Percentiles rank a stretch among this genome's conserved stretches.
phyloP scores from a whole-genome alignment of 805 yeast species.

The Hanseniaspora hatyaiensis region DNA sequence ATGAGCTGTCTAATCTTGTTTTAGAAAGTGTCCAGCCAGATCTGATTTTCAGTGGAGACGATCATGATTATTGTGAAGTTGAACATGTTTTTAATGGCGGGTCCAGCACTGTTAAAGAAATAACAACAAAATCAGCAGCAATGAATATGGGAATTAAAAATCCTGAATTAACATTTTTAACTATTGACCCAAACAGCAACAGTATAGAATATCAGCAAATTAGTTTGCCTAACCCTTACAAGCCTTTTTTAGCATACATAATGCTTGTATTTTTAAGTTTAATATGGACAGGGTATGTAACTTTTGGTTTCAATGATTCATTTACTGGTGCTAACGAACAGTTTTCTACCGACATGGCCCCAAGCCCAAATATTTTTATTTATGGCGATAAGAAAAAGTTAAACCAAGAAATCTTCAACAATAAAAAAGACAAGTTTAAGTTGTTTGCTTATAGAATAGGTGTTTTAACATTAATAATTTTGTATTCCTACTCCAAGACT shows the following conservation, averaged over 20 bases:
- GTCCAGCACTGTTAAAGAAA: constrained; percentile 40
- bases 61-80: constrained; percentile 87
- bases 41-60: constrained; percentile 80
- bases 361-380: background rate
- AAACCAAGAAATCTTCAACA: background rate
- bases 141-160: constrained; percentile 82
- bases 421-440: background rate
- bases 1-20: constrained; percentile 46
- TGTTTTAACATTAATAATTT: background rate
- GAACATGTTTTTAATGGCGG: constrained; percentile 36
- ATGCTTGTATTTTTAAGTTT: background rate
- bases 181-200: constrained; percentile 32
- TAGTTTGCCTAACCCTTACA: constrained; percentile 45
- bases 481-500: background rate
- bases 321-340: background rate
- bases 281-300: background rate
- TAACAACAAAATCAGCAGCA: constrained; percentile 77
- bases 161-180: constrained; percentile 73
- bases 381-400: constrained; percentile 6
- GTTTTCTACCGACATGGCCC: background rate
- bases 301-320: background rate
- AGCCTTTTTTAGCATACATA: constrained; percentile 25
- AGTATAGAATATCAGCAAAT: constrained; percentile 36
- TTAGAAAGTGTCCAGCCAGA: constrained; percentile 52
- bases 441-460: constrained; percentile 6